Evolutionary conservation across 768 basidiomycete genomes (phyloP).

Genomic region (Leccinum longicurvipes): DNA sequence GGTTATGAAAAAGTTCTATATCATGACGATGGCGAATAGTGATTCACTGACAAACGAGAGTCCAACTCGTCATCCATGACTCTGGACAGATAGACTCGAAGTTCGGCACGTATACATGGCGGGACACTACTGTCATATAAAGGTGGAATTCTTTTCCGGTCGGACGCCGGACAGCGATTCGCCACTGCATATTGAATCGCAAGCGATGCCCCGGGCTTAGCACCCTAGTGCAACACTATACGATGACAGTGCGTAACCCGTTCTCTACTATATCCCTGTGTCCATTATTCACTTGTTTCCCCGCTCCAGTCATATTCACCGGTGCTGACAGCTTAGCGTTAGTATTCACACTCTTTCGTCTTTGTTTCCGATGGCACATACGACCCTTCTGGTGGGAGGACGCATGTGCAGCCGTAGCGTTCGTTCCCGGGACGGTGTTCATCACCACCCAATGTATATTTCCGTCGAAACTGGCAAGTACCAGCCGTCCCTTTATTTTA

Average conservation of each 20-base stretch:
- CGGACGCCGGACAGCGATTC: not conserved
- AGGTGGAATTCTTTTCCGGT: not conserved
- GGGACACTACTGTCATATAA: not conserved
- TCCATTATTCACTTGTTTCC: not conserved
- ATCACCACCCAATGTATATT: not conserved
- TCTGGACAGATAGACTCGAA: too few species aligned
- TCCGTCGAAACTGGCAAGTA: not conserved
- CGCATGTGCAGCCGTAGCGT: slow-evolving; percentile 14
- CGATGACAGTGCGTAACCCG: not conserved
- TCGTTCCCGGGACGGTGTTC: not conserved
- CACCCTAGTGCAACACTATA: not conserved
- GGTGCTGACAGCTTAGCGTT: slow-evolving; percentile 2
- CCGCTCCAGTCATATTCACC: slow-evolving; percentile 4
- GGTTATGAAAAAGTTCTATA: too few species aligned
- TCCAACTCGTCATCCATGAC: too few species aligned
- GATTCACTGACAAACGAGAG: too few species aligned
- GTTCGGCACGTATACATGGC: not conserved
- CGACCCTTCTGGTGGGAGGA: not conserved
- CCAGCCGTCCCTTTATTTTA: not conserved
- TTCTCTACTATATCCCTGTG: not conserved
- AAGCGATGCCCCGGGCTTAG: too few species aligned
- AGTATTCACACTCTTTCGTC: slow-evolving; percentile 14
- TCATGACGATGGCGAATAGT: too few species aligned
- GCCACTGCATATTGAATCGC: too few species aligned
- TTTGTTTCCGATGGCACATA: slow-evolving; percentile 12